Percentiles rank a stretch among this genome's conserved stretches.
Conservation (phyloP, 2,329 filamentous ascomycete species). For the Botrytis fragariae region DNA sequence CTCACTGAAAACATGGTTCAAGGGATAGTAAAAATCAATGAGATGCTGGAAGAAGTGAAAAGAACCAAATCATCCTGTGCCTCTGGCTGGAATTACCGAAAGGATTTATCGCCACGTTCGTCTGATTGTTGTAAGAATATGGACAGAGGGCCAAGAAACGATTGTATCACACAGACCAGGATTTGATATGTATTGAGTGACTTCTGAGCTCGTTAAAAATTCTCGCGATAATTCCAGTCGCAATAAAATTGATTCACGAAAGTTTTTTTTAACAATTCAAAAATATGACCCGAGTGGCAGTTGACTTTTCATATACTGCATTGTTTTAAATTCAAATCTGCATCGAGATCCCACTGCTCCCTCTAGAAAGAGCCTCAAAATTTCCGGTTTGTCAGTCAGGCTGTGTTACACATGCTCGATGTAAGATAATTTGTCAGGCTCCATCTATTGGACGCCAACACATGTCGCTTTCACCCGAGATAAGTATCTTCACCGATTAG, state of each 20-base stretch:
- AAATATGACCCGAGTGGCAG: background rate
- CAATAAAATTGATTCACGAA: background rate
- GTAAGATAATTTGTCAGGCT: background rate
- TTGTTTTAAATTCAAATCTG: background rate
- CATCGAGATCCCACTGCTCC: background rate
- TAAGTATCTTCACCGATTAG: background rate
- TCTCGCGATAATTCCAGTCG: background rate
- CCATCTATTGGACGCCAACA: background rate
- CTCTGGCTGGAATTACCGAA: background rate
- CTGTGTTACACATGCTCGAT: background rate
- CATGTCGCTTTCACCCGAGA: background rate
- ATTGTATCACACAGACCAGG: background rate
- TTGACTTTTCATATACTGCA: background rate
- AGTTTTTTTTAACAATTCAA: too few species aligned
- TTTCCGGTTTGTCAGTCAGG: background rate
- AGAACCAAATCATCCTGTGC: background rate
- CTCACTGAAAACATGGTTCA: background rate
- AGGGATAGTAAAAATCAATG: background rate
- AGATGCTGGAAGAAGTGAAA: background rate
- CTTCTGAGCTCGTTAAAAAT: background rate
- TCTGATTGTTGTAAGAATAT: background rate
- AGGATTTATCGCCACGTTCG: background rate
- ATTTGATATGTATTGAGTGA: background rate
- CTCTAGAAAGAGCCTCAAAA: slow-evolving; percentile 6
- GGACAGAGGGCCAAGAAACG: background rate